Conservation (phyloP, 345 rosid genomes). For the Iberis pinnata region DNA sequence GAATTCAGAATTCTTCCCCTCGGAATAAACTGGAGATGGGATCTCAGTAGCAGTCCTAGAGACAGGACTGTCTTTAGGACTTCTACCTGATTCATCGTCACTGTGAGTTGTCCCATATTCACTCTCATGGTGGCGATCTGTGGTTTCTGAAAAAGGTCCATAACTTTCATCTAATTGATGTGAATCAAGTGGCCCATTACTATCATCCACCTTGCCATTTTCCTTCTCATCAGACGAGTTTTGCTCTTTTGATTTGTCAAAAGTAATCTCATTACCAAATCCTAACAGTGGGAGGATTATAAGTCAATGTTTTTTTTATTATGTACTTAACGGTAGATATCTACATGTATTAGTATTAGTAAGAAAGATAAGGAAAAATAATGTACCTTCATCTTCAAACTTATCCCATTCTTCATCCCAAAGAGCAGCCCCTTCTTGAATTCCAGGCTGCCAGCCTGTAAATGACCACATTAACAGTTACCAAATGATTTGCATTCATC, state of each 20-base stretch:
- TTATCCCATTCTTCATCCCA: conserved; percentile 99
- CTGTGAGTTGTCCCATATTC: conserved; percentile 58
- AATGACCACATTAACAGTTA: conserved; percentile 23
- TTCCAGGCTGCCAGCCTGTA: conserved; percentile 97
- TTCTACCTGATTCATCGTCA: conserved; percentile 78
- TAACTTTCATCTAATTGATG: conserved; percentile 43
- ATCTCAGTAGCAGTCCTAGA: conserved; percentile 53
- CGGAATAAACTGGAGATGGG: conserved; percentile 62
- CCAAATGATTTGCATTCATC: conserved; percentile 15
- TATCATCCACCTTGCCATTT: conserved; percentile 43
- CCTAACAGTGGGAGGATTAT: conserved; percentile 43
- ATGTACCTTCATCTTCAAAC: conserved; percentile 91
- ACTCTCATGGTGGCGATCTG: conserved; percentile 45
- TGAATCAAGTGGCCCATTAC: conserved; percentile 44
- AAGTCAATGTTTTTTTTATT: conserved; percentile 12
- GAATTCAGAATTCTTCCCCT: conserved; percentile 55
- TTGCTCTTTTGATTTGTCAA: conserved; percentile 47
- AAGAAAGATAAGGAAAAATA: conserved; percentile 10
- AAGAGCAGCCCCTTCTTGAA: conserved; percentile 71
- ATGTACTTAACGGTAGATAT: conserved; percentile 6
- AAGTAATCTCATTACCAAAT: conserved; percentile 65
- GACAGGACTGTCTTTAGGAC: conserved; percentile 73
- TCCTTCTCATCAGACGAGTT: conserved; percentile 39
- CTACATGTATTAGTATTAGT: conserved; percentile 4
- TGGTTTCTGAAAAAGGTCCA: conserved; percentile 35